Evolutionary conservation across 495 filamentous ascomycete species (phyloP).

Genomic region (Chaetomidium leptoderma): DNA sequence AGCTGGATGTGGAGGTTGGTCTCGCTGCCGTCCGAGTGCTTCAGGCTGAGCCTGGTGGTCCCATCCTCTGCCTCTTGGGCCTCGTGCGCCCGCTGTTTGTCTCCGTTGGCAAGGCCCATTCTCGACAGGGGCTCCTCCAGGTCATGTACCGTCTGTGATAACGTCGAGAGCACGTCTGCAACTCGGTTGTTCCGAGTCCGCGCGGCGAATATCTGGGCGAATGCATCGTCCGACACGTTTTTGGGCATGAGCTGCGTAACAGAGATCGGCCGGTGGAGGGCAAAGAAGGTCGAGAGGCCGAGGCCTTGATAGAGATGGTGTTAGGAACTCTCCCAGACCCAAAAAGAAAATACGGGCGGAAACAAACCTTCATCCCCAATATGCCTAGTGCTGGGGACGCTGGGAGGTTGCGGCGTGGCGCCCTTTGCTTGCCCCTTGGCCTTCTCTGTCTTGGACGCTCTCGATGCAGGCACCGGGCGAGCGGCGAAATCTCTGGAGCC

Average conservation of each 20-base stretch:
- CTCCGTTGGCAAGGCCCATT: constrained; percentile 15
- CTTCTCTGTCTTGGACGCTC: constrained; percentile 44
- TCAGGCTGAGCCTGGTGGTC: constrained; percentile 37
- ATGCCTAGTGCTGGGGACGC: constrained; percentile 80
- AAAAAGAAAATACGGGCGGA: neutral
- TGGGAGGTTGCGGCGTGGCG: constrained; percentile 55
- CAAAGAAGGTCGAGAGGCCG: constrained; percentile 87
- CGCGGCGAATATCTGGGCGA: constrained; percentile 72
- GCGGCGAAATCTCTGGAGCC: constrained; percentile 46
- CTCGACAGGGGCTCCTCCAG: constrained; percentile 59
- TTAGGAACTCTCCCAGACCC: constrained; percentile 4
- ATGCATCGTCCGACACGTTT: constrained; percentile 63
- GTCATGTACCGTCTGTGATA: constrained; percentile 65
- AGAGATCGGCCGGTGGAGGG: constrained; percentile 89
- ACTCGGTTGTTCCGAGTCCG: constrained; percentile 49
- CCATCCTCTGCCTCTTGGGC: constrained; percentile 30
- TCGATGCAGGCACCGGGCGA: constrained; percentile 38
- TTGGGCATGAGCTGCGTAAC: constrained; percentile 75
- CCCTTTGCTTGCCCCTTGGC: constrained; percentile 44
- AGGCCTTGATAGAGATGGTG: constrained; percentile 55
- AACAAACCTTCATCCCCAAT: constrained; percentile 65
- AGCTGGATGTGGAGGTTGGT: constrained; percentile 42
- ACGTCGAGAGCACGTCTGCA: constrained; percentile 71
- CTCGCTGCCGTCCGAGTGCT: constrained; percentile 50
- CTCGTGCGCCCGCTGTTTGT: constrained; percentile 21